phyloP scores from a whole-genome alignment of 495 filamentous ascomycete genomes.

The Lepraria neglecta region DNA sequence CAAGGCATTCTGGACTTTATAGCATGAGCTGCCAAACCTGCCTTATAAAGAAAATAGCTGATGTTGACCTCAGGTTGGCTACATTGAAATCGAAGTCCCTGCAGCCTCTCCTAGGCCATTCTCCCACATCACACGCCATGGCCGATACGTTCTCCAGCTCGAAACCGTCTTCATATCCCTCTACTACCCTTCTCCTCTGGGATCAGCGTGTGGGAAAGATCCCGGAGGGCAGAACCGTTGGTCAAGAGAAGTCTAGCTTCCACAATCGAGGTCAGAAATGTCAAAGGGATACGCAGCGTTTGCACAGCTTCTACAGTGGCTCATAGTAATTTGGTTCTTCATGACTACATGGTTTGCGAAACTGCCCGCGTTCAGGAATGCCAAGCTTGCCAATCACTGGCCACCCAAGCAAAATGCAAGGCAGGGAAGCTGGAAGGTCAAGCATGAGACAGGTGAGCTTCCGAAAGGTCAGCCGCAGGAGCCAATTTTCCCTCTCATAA shows the following conservation, averaged over 20 bases:
- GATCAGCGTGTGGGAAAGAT: slow-evolving; percentile 7
- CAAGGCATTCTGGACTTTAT: slow-evolving; percentile 7
- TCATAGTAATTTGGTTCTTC: slow-evolving; percentile 41
- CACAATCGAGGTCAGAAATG: slow-evolving; percentile 41
- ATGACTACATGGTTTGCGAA: slow-evolving; percentile 51
- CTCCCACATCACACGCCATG: slow-evolving; percentile 12
- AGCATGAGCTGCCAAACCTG: background rate
- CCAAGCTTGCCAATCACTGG: slow-evolving; percentile 39
- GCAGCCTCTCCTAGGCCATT: slow-evolving; percentile 8
- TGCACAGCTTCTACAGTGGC: slow-evolving; percentile 39
- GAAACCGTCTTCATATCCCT: slow-evolving; percentile 2
- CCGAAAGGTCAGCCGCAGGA: slow-evolving; percentile 23
- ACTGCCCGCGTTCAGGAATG: slow-evolving; percentile 50
- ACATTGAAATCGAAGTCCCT: slow-evolving; percentile 13
- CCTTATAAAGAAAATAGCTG: background rate
- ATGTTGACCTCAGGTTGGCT: background rate
- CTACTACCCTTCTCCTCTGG: slow-evolving; percentile 9
- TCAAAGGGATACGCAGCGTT: slow-evolving; percentile 51
- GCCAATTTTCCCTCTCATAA: slow-evolving; percentile 35
- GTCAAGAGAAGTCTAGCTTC: slow-evolving; percentile 49
- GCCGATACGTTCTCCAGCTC: slow-evolving; percentile 7
- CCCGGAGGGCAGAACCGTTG: slow-evolving; percentile 28
- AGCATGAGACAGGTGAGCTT: slow-evolving; percentile 28
- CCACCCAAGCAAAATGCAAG: slow-evolving; percentile 32
- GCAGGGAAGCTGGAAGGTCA: slow-evolving; percentile 28